A percentile compares a stretch with the other conserved stretches of the same genome.
Evolutionary conservation across 2,329 filamentous ascomycete genomes (phyloP).

Genomic region (Dactylonectria estremocensis): DNA sequence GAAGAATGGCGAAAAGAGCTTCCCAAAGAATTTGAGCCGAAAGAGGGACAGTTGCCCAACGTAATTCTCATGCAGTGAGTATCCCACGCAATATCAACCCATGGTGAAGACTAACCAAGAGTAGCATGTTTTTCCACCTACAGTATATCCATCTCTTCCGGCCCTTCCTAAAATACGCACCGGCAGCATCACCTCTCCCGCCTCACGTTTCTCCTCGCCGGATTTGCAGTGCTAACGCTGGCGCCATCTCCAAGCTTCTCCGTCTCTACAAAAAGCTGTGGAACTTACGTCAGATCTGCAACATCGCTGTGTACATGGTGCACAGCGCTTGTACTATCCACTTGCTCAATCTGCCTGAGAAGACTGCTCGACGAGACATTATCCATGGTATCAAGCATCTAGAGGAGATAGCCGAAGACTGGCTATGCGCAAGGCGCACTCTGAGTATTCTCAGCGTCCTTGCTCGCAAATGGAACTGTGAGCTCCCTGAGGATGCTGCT

Average conservation of each 20-base stretch:
- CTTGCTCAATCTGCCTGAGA: slow-evolving; percentile 92
- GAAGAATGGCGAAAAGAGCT: slow-evolving; percentile 91
- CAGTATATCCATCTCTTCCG: slow-evolving; percentile 97
- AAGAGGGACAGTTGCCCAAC: slow-evolving; percentile 89
- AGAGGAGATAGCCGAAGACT: slow-evolving; percentile 95
- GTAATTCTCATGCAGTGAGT: slow-evolving; percentile 88
- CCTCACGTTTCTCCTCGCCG: slow-evolving; percentile 90
- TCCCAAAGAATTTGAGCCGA: slow-evolving; percentile 89
- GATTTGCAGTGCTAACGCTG: slow-evolving; percentile 91
- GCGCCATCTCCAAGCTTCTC: slow-evolving; percentile 93
- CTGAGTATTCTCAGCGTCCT: slow-evolving; percentile 88
- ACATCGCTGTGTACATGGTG: slow-evolving; percentile 95
- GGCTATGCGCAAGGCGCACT: slow-evolving; percentile 90
- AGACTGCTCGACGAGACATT: slow-evolving; percentile 90
- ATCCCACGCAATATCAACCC: not conserved
- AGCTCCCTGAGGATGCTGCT: slow-evolving; percentile 87
- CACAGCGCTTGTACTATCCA: slow-evolving; percentile 97
- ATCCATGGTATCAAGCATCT: slow-evolving; percentile 92
- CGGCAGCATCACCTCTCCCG: slow-evolving; percentile 85
- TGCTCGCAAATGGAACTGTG: slow-evolving; percentile 90
- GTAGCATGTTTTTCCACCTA: slow-evolving; percentile 96
- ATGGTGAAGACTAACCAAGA: slow-evolving; percentile 24
- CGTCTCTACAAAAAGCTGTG: slow-evolving; percentile 94
- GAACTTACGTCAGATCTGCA: slow-evolving; percentile 93
- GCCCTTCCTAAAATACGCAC: slow-evolving; percentile 93